These are phyloP conservation scores for Eremomyces bilateralis DNA, from an alignment of 495 filamentous ascomycete species.

Conservation along the genomic window DNA sequence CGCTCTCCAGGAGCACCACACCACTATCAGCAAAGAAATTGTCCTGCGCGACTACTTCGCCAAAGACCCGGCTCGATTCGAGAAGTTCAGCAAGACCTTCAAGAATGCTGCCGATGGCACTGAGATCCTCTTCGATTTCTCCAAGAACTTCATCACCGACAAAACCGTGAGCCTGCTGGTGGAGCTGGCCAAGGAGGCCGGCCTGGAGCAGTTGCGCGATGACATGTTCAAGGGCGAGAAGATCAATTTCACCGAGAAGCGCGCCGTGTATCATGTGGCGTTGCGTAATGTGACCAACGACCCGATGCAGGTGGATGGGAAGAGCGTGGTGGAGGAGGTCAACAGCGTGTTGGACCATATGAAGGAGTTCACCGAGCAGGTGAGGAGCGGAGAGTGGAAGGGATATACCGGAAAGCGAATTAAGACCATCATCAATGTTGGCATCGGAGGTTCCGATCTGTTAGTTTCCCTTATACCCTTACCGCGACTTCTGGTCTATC, in stretches of 20 bases:
- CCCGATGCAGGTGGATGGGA: constrained; percentile 80
- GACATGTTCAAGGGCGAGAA: constrained; percentile 91
- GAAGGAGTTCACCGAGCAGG: constrained; percentile 89
- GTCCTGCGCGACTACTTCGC: constrained; percentile 84
- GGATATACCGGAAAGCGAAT: constrained; percentile 96
- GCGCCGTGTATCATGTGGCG: constrained; percentile 89
- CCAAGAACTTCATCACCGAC: constrained; percentile 92
- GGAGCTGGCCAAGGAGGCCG: constrained; percentile 75
- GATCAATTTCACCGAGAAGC: constrained; percentile 97
- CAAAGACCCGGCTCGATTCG: constrained; percentile 70
- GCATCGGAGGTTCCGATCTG: constrained; percentile 96
- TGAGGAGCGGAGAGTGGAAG: constrained; percentile 91
- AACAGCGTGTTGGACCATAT: constrained; percentile 86
- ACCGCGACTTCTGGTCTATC: constrained; percentile 1
- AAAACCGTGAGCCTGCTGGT: constrained; percentile 74
- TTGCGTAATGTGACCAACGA: constrained; percentile 69
- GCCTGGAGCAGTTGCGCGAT: constrained; percentile 81
- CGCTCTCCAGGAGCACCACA: constrained; percentile 72
- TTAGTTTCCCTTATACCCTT: constrained; percentile 27
- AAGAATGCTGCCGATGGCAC: constrained; percentile 51
- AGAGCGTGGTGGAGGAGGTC: constrained; percentile 89
- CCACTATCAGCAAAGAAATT: constrained; percentile 60
- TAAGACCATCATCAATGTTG: constrained; percentile 88
- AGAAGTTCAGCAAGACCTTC: constrained; percentile 75
- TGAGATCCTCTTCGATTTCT: constrained; percentile 93